These are phyloP conservation scores for Candida suzukii DNA, from an alignment of 805 yeast species.

Conservation along the genomic window DNA sequence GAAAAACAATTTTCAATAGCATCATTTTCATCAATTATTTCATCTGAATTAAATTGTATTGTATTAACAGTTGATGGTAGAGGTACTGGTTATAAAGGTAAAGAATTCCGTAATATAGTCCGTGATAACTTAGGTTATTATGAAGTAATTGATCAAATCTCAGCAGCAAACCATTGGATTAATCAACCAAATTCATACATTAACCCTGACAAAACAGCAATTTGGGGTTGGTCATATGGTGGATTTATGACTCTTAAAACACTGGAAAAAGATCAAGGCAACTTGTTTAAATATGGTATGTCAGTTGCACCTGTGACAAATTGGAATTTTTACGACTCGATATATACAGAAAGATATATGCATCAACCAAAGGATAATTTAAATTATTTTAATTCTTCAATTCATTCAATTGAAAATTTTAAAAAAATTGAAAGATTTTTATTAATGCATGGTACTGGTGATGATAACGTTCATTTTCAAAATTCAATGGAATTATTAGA, in stretches of 20 bases:
- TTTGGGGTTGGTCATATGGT: conserved; percentile 91
- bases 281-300: conserved; percentile 65
- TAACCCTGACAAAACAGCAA: conserved; percentile 48
- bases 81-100: conserved; percentile 90
- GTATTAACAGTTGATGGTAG: conserved; percentile 96
- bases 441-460: conserved; percentile 78
- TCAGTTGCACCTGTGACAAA: conserved; percentile 84
- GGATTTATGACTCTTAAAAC: conserved; percentile 74
- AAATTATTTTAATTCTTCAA: conserved; percentile 43
- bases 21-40: conserved; percentile 65
- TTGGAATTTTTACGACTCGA: conserved; percentile 69
- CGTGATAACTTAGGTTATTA: conserved; percentile 74
- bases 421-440: conserved; percentile 47
- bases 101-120: conserved; percentile 68
- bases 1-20: conserved; percentile 49
- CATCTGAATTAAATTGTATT: conserved; percentile 71
- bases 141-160: conserved; percentile 83
- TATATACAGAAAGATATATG: conserved; percentile 78
- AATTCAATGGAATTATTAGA: conserved; percentile 60
- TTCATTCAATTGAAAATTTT: conserved; percentile 36
- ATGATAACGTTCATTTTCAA: conserved; percentile 77
- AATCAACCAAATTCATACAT: conserved; percentile 33
- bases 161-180: conserved; percentile 73
- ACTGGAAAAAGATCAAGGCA: conserved; percentile 56
- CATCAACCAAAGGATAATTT: conserved; percentile 43